These are phyloP conservation scores for Globisporangium okanoganense DNA, from an alignment of 352 stramenopile species.

Conservation along the genomic window DNA sequence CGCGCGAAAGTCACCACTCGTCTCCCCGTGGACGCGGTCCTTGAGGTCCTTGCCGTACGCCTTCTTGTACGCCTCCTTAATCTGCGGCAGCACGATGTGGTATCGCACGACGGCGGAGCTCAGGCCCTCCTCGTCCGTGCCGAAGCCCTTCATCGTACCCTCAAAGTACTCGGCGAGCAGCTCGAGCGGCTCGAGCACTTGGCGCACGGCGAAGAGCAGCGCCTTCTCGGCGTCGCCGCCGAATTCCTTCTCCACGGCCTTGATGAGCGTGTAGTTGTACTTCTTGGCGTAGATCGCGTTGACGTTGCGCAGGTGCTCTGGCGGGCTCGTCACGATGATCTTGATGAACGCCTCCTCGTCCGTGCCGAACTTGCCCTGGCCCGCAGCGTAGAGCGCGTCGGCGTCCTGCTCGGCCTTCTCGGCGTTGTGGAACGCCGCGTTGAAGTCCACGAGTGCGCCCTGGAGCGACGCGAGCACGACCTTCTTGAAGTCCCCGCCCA, in stretches of 20 bases:
- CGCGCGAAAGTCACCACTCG: constrained; percentile 72
- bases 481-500: constrained; percentile 65
- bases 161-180: constrained; percentile 35
- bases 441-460: constrained; percentile 44
- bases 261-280: constrained; percentile 30
- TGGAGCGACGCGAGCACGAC: constrained; percentile 68
- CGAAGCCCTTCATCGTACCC: constrained; percentile 34
- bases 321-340: constrained; percentile 24
- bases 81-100: constrained; percentile 67
- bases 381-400: constrained; percentile 61
- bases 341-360: constrained; percentile 39
- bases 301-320: constrained; percentile 24
- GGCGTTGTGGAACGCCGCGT: constrained; percentile 51
- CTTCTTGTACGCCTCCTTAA: constrained; percentile 78
- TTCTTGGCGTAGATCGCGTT: constrained; percentile 27
- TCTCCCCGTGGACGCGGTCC: constrained; percentile 78
- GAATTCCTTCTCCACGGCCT: constrained; percentile 34
- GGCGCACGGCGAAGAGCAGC: constrained; percentile 27
- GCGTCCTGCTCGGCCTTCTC: constrained; percentile 57
- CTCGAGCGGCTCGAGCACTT: constrained; percentile 25
- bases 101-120: constrained; percentile 66
- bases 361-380: constrained; percentile 64
- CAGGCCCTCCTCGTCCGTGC: constrained; percentile 51
- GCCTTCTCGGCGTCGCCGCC: constrained; percentile 20
- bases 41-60: constrained; percentile 72